Base-by-base conservation (phyloP, 108 stramenopile species). In the Thalassiosira profunda region DNA sequence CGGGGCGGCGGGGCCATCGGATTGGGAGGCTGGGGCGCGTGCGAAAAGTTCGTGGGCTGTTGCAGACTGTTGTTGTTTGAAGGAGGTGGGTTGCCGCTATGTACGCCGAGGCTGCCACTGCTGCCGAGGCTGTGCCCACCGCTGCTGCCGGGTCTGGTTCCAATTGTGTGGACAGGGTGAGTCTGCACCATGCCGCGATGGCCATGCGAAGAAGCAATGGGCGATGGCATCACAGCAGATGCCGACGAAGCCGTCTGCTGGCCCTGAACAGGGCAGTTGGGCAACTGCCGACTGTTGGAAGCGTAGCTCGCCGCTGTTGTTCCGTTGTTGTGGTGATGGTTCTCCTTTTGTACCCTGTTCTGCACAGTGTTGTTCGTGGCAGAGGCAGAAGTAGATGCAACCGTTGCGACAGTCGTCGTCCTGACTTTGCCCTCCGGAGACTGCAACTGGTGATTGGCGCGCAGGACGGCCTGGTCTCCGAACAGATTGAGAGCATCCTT, bases 401-500 rank as follows among this genome's bases (percentile, higher is more conserved):
- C 14, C 12, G 20, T 38, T 20, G n/a, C n/a, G n/a, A n/a, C n/a
- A n/a, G n/a, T n/a, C n/a, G n/a, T n/a, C n/a, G n/a, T n/a, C n/a
- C n/a, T n/a, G n/a, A n/a, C n/a, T n/a, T 43, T 46, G 18, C 29
- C 21, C 12, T 43, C 28, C n/a, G 51, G 35, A 23, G 67, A 28
- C 6, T 33, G 20, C 37, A 10, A 9, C 36, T 31, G 55, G 34
- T 21, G 48, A 10, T 56, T 45, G 11, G 17, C 61, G 23, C 73
- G 54, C 26, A 74, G 36, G 8, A 44, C 23, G 38, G 54, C 57
- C 40, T 74, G 73, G 54, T 74, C 57, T 20, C 73, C 73, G 53
- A 74, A 74, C 36, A 74, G 60, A 58, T 74, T 74, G 0, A 74
- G 34, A 4, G 57, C 45, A 53, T 74, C 73, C 15, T 57, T 66